Conservation (phyloP, 2,329 filamentous ascomycete species). For the Lachnellula occidentalis region DNA sequence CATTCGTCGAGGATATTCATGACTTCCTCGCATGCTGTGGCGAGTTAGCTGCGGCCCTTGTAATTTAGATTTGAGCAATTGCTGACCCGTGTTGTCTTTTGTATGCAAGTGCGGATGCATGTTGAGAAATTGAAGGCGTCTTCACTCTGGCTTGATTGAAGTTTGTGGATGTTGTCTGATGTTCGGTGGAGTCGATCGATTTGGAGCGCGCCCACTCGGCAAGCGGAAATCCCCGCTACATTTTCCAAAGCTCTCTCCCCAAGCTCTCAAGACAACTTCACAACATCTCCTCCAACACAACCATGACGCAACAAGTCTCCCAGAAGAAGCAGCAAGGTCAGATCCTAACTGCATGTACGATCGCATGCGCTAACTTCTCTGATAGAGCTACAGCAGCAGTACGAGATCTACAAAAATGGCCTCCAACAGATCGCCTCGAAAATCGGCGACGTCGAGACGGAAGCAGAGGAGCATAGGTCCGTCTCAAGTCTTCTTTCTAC, state of each 20-base stretch:
- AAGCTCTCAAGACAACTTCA: background rate
- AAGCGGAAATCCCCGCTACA: conserved; percentile 9
- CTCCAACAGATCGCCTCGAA: conserved; percentile 92
- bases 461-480: conserved; percentile 97
- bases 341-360: background rate
- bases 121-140: conserved; percentile 27
- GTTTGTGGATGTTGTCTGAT: background rate
- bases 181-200: conserved; percentile 3
- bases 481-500: conserved; percentile 30
- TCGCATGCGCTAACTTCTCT: background rate
- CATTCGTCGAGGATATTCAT: conserved; percentile 94
- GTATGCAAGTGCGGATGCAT: conserved; percentile 99
- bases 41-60: conserved; percentile 14
- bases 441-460: conserved; percentile 96
- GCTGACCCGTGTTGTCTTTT: conserved; percentile 75
- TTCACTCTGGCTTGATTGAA: background rate
- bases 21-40: conserved; percentile 83
- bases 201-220: conserved; percentile 5
- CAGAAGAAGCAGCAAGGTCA: conserved; percentile 33
- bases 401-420: conserved; percentile 69
- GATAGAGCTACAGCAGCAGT: conserved; percentile 73
- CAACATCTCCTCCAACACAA: conserved; percentile 8
- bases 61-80: background rate
- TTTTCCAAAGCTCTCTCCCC: conserved; percentile 1
- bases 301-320: conserved; percentile 30